Base-by-base conservation (phyloP, 192 early-diverging fungal genomes). In the Allomyces macrogynus region DNA sequence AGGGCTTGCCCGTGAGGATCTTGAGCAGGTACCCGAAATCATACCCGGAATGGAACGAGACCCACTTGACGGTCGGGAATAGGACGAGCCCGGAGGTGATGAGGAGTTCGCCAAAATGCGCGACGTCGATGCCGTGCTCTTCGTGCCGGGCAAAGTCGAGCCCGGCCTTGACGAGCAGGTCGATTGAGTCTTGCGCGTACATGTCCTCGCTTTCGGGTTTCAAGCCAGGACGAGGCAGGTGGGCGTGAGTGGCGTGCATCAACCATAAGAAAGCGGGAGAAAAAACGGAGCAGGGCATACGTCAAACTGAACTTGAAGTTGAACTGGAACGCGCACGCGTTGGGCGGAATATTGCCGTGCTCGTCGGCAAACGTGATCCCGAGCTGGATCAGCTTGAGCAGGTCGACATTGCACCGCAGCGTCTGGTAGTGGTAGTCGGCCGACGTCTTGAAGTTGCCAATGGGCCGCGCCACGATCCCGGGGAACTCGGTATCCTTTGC, bases 141-240 rank as follows among this genome's bases (percentile, higher is more conserved):
- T 95, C 90, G 72, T 97, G 86, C 70, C 89, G 89, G 70, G 90
- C 85, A 76, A 99, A 99, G 74, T 99, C 94, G 63, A 99, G 96
- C 3, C 96, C 96, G 22, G 93, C 93, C 70, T 99, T 99, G 42
- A 84, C 87, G 70, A 99, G 76, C 60, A 99, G 74, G 63, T 99
- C 96, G 64, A 99, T 97, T 9, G 96, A 99, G 73, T 96, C 92
- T 75, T 93, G 94, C 14, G 96, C 96, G 70, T 95, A 99, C 96
- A 99, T 99, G 76, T 97, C 94, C 49, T 86, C 86, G 62, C 85
- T 89, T 27, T 1, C 26, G 26, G 4, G 26, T 27, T 27, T 27
- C 26, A 27, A 4, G 26, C 26, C 26, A 27, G n/a, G n/a, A n/a
- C n/a, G n/a, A n/a, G n/a, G n/a, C n/a, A n/a, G 26, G 26, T 27